Base-by-base conservation (phyloP, 768 basidiomycete genomes). In the Clitopilus hobsonii region DNA sequence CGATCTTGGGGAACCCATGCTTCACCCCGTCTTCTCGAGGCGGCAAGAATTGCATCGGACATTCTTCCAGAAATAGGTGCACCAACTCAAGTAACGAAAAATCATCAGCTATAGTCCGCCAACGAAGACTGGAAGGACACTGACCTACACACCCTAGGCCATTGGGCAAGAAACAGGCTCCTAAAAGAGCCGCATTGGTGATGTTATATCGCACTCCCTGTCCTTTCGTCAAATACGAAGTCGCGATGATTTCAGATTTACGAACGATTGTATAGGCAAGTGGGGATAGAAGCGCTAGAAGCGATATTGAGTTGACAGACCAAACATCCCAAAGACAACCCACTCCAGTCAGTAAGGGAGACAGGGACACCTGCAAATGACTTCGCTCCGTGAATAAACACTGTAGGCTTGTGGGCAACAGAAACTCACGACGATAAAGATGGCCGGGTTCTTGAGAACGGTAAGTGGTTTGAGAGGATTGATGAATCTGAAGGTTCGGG, bases 1-100 rank as follows among this genome's bases (percentile, higher is more conserved):
- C 81, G 71, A 55, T 81, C 82, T 61, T 83, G 81, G 0, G 82
- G 80, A 3, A 72, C 68, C 80, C 78, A 81, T 3, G 66, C 58
- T 1, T 78, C 79, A 0, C 66, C 67, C 29, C 80, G 73, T 2
- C 61, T 58, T 26, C 72, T 72, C 65, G 74, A 78, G 23, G 61
- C 61, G 24, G 69, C 64, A 14, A 83, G 64, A 0, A 70, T 61
- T 10, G 53, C 25, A 60, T 83, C 82, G 0, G 82, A 80, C 0
- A 82, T 52, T 6, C 63, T 63, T 1, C 82, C 81, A 0, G 77
- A 67, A 10, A 81, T 58, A 0, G 74, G 73, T 6, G 81, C 74
- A 5, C 82, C 81, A n/a, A 74, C 79, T 81, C 48, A 1, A 26
- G 20, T n/a, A 49, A 16, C 10, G 30, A 36, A 29, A 32, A 30